These are phyloP conservation scores for Coemansia sp. DNA, from an alignment of 192 early-diverging fungal species.

Conservation along the genomic window DNA sequence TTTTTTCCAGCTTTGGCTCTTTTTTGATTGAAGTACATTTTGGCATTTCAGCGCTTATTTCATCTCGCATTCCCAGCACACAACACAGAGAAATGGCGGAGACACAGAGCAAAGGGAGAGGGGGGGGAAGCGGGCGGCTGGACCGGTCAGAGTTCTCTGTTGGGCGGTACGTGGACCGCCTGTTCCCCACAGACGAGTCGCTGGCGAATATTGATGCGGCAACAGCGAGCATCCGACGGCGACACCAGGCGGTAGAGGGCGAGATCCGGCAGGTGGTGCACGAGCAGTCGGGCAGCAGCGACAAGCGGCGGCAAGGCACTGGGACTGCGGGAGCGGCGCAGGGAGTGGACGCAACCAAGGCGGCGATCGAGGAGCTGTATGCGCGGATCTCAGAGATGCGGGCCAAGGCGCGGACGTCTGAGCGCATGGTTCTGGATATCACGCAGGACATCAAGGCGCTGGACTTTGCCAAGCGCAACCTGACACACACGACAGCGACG, in stretches of 20 bases:
- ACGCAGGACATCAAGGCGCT: slow-evolving; percentile 94
- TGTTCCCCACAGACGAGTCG: slow-evolving; percentile 67
- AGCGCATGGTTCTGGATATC: slow-evolving; percentile 89
- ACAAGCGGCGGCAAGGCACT: slow-evolving; percentile 37
- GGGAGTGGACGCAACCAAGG: slow-evolving; percentile 69
- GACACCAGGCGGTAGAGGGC: slow-evolving; percentile 60
- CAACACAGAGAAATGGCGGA: slow-evolving; percentile 1
- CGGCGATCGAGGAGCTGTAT: slow-evolving; percentile 71
- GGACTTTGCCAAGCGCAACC: slow-evolving; percentile 91
- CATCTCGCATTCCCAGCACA: not conserved
- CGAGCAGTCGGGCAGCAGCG: slow-evolving; percentile 62
- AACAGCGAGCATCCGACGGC: slow-evolving; percentile 58
- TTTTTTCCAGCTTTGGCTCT: too few relatives aligned
- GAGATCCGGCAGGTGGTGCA: slow-evolving; percentile 74
- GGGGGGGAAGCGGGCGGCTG: slow-evolving; percentile 13
- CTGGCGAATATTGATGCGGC: slow-evolving; percentile 62
- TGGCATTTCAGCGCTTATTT: not conserved
- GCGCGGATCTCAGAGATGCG: slow-evolving; percentile 81
- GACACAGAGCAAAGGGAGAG: slow-evolving; percentile 4
- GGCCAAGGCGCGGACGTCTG: slow-evolving; percentile 79
- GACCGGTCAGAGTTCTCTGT: slow-evolving; percentile 64
- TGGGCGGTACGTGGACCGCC: slow-evolving; percentile 73
- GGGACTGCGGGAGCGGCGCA: slow-evolving; percentile 30
- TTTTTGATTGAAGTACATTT: too few relatives aligned
- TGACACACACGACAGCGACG: slow-evolving; percentile 77